phyloP scores from a whole-genome alignment of 352 stramenopile species.

The Globisporangium viniferum region DNA sequence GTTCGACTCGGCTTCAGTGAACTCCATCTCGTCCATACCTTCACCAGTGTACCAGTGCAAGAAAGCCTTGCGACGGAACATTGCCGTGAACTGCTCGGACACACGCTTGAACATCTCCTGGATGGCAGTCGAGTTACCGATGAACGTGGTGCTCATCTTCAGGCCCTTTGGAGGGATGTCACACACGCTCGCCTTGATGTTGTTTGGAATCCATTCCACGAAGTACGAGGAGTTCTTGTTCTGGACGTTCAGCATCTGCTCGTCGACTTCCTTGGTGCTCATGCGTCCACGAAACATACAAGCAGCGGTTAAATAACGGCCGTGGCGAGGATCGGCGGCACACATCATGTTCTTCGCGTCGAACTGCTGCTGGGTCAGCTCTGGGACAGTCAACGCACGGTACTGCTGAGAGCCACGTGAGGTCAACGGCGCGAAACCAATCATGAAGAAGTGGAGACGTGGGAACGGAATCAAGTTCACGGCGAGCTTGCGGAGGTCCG shows the following conservation, averaged over 20 bases:
- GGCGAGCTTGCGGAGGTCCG: conserved; percentile 97
- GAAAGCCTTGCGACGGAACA: conserved; percentile 99
- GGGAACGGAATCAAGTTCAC: conserved; percentile 99
- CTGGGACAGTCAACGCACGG: conserved; percentile 95
- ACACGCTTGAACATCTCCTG: conserved; percentile 71
- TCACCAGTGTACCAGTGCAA: conserved; percentile 99
- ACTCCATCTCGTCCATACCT: conserved; percentile 99
- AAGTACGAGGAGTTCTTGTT: neutral
- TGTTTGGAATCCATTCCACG: neutral
- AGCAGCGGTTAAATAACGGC: conserved; percentile 21
- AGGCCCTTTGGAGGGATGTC: neutral
- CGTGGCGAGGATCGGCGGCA: conserved; percentile 97
- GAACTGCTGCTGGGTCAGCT: conserved; percentile 98
- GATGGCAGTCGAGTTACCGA: conserved; percentile 1
- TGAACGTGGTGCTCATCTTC: neutral
- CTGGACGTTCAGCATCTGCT: neutral
- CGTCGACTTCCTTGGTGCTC: neutral
- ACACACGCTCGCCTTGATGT: neutral
- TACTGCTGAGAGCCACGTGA: conserved; percentile 94
- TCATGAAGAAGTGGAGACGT: conserved; percentile 99
- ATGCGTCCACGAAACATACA: neutral
- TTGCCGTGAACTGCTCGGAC: conserved; percentile 99
- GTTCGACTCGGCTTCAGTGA: conserved; percentile 99
- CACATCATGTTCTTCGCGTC: conserved; percentile 99
- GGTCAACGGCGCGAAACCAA: conserved; percentile 98